phyloP scores from a whole-genome alignment of 1,139 yeast species.

The Arxiozyma slooffiae region DNA sequence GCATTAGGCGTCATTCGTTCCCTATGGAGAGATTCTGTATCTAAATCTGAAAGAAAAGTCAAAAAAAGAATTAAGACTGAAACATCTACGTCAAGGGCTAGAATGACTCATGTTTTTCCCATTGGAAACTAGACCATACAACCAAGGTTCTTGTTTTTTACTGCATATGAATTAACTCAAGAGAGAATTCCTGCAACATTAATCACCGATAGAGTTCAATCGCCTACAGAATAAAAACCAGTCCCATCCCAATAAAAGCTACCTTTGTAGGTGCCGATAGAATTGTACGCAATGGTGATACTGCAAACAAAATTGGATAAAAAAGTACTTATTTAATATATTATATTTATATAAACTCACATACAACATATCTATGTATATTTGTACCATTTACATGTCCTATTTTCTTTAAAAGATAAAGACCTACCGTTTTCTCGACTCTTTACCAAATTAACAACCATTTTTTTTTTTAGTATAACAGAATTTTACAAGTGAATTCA shows the following conservation, averaged over 20 bases:
- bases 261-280: conserved; percentile 98
- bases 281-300: conserved; percentile 82
- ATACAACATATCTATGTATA: too few species aligned
- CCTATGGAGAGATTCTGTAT: conserved; percentile 39
- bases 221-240: conserved; percentile 50
- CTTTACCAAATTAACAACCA: too few species aligned
- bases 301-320: conserved; percentile 95
- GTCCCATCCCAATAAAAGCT: conserved; percentile 54
- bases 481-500: too few species aligned
- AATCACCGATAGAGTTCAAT: conserved; percentile 90
- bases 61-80: conserved; percentile 25
- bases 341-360: conserved; percentile 47
- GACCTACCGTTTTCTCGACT: too few species aligned
- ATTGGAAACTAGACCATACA: conserved; percentile 90
- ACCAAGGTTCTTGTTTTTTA: conserved; percentile 86
- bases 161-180: conserved; percentile 80
- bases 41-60: conserved; percentile 8
- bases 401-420: too few species aligned
- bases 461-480: too few species aligned
- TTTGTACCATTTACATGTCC: too few species aligned
- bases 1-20: conserved; percentile 88
- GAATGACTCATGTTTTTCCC: conserved; percentile 68
- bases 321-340: conserved; percentile 92
- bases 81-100: conserved; percentile 20
- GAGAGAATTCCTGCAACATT: conserved; percentile 82